Evolutionary conservation across 2,329 filamentous ascomycete genomes (phyloP).

Genomic region (Diaporthe helianthi): DNA sequence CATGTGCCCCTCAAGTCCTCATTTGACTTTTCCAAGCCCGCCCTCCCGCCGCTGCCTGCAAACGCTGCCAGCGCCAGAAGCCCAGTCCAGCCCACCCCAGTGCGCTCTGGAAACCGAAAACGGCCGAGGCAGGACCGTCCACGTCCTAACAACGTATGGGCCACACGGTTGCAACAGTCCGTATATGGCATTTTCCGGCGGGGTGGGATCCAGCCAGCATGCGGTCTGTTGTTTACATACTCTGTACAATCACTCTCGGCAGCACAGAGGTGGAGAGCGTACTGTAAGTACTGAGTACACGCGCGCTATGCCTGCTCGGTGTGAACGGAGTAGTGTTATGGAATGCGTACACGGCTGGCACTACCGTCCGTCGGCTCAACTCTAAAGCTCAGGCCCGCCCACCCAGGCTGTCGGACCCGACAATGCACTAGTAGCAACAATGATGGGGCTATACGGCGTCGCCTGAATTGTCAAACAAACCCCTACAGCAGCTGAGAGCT

Average conservation of each 20-base stretch:
- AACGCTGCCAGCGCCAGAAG: not conserved
- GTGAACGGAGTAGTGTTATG: too few species aligned
- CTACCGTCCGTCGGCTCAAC: constrained; percentile 7
- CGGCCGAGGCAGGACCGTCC: constrained; percentile 25
- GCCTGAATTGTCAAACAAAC: not conserved
- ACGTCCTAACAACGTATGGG: constrained; percentile 13
- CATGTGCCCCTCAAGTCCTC: constrained; percentile 21
- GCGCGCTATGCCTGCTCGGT: not conserved
- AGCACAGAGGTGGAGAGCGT: not conserved
- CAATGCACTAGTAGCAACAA: not conserved
- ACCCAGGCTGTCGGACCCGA: constrained; percentile 13
- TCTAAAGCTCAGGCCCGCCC: constrained; percentile 6
- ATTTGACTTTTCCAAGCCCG: constrained; percentile 21
- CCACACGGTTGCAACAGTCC: not conserved
- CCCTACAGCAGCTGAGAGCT: not conserved
- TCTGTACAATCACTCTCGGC: too few species aligned
- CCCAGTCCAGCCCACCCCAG: not conserved
- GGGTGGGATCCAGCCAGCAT: constrained; percentile 1
- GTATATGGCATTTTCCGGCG: constrained; percentile 15
- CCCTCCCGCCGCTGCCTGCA: constrained; percentile 5
- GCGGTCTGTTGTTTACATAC: not conserved
- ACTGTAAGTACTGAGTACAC: not conserved
- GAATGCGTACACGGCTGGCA: not conserved
- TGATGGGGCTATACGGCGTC: constrained; percentile 8
- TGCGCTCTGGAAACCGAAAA: not conserved